Percentiles rank a stretch among this genome's conserved stretches.
Conservation (phyloP, 805 yeast genomes). For the Suhomyces kilbournensis region DNA sequence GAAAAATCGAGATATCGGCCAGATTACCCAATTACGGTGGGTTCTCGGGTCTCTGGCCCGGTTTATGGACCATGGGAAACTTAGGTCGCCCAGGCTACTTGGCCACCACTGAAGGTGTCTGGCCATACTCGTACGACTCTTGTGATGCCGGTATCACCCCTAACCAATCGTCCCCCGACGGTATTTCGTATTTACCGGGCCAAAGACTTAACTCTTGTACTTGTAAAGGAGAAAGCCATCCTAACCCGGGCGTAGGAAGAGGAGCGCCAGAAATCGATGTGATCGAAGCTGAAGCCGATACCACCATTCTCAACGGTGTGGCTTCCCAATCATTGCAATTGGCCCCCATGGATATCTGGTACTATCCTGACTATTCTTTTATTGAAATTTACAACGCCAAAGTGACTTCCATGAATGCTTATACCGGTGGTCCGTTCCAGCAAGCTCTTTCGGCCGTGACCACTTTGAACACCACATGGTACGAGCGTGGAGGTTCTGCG, state of each 20-base stretch:
- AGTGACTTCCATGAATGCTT: conserved; percentile 78
- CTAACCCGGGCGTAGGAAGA: conserved; percentile 81
- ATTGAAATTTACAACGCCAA: conserved; percentile 68
- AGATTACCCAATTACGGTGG: conserved; percentile 77
- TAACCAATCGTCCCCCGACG: conserved; percentile 87
- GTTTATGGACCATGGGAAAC: conserved; percentile 93
- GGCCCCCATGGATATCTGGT: conserved; percentile 96
- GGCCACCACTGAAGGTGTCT: conserved; percentile 86
- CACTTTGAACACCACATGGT: conserved; percentile 80
- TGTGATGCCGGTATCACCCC: conserved; percentile 96
- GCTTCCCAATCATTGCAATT: conserved; percentile 91
- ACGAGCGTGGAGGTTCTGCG: conserved; percentile 55
- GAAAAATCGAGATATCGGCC: conserved; percentile 72
- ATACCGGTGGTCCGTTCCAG: conserved; percentile 91
- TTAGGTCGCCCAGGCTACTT: conserved; percentile 87
- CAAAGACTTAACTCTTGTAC: conserved; percentile 76
- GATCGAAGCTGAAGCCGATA: conserved; percentile 77
- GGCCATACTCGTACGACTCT: conserved; percentile 87
- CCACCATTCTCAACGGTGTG: conserved; percentile 52
- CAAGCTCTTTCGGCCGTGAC: conserved; percentile 89
- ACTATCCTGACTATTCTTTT: conserved; percentile 81
- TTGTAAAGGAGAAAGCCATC: conserved; percentile 81
- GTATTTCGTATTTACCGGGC: conserved; percentile 82
- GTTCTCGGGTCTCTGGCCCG: conserved; percentile 91
- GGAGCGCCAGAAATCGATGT: conserved; percentile 97